These are phyloP conservation scores for Suillus weaverae DNA, from an alignment of 768 basidiomycete genomes.

Conservation along the genomic window DNA sequence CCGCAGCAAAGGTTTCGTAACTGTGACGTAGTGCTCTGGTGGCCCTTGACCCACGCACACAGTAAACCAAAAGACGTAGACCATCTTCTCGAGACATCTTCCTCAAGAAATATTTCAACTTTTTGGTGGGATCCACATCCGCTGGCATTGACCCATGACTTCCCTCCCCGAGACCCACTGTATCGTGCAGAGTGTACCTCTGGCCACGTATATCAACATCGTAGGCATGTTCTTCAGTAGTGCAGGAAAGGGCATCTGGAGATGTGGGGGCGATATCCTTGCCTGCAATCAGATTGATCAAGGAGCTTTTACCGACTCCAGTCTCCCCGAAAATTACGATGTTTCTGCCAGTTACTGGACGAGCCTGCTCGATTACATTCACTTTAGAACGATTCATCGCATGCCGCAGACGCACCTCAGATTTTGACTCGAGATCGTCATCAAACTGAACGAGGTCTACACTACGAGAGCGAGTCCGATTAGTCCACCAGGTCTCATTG, in stretches of 20 bases:
- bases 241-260: constrained; percentile 35
- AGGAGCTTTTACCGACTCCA: constrained; percentile 44
- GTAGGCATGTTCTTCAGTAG: constrained; percentile 31
- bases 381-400: neutral
- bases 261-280: constrained; percentile 32
- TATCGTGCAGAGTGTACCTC: constrained; percentile 34
- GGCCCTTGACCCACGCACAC: constrained; percentile 21
- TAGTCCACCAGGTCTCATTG: neutral
- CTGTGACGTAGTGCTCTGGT: constrained; percentile 11
- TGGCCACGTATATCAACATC: constrained; percentile 22
- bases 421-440: neutral
- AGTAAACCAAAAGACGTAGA: constrained; percentile 25
- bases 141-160: constrained; percentile 9
- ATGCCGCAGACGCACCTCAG: neutral
- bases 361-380: neutral
- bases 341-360: constrained; percentile 21
- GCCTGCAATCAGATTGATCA: constrained; percentile 42
- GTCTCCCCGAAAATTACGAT: constrained; percentile 46
- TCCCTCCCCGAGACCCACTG: constrained; percentile 28
- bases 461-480: neutral
- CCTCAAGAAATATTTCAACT: constrained; percentile 33
- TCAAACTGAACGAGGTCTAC: neutral
- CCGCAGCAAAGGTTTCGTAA: constrained; percentile 28
- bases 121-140: constrained; percentile 9
- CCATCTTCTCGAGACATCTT: constrained; percentile 29